Base-by-base conservation (phyloP, 148 eudicot species). In the Arbutus unedo region DNA sequence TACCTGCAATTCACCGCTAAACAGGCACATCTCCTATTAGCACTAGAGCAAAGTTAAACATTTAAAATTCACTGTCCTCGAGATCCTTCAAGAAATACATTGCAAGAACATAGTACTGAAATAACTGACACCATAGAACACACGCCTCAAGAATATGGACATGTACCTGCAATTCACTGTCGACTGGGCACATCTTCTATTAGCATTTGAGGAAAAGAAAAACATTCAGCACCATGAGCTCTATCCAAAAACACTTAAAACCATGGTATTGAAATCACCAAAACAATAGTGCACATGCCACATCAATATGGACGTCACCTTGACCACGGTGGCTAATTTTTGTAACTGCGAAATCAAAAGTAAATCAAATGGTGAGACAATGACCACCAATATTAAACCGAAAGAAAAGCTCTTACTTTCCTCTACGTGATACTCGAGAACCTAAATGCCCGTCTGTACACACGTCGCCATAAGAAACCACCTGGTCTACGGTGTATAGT, bases 1-100 rank as follows among this genome's bases (percentile, higher is more conserved):
- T 3, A 55, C 80, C 64, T 55, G 64, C 80, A 54, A 53, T 77
- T 77, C 79, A 76, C 16, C 8, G n/a, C 79, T 25, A 19, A 48
- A 44, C 31, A n/a, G 6, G 55, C 77, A 74, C 54, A 41, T 19
- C 54, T 8, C 13, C 31, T n/a, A n/a, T 48, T 74, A 74, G 54
- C 54, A 74, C 43, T 10, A 21, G 16, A 66, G 71, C 43, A 25
- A 66, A 25, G 49, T 23, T 43, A 43, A 19, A 45, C 50, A 18
- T 19, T 19, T 45, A 19, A 45, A 3, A 43, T 18, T 45, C 23
- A 43, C 21, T 6, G 4, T 31, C 71, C 43, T 23, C 71, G 23
- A 66, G 43, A 4, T 66, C 71, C 44, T 10, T 31, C 71, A 66
- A 66, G 44, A 66, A 66, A 31, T 60, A 19, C 43, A 25, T 66